phyloP scores from a whole-genome alignment of 2,329 filamentous ascomycete genomes.

The Cercospora sp. region DNA sequence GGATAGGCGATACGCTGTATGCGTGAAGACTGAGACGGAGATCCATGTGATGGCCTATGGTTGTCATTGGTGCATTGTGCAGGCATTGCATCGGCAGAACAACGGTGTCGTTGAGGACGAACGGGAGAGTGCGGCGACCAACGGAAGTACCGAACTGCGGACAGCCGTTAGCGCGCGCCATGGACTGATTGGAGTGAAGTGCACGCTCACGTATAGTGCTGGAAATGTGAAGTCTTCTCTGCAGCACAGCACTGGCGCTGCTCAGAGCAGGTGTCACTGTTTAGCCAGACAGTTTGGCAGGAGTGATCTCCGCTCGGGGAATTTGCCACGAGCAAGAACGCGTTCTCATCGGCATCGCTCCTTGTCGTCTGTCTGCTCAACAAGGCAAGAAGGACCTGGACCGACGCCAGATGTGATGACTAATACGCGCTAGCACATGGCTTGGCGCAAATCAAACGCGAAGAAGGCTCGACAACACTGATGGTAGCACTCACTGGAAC shows the following conservation, averaged over 20 bases:
- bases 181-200: slow-evolving; percentile 2
- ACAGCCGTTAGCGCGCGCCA: slow-evolving; percentile 9
- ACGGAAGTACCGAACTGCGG: slow-evolving; percentile 12
- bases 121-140: slow-evolving; percentile 10
- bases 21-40: not conserved
- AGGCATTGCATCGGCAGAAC: not conserved
- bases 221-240: not conserved
- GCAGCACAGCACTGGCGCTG: not conserved
- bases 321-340: not conserved
- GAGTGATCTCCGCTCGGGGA: not conserved
- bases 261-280: not conserved
- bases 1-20: not conserved
- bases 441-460: not conserved
- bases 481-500: not conserved
- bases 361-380: not conserved
- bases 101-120: not conserved
- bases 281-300: not conserved
- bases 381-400: not conserved
- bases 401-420: not conserved
- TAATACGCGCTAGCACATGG: not conserved
- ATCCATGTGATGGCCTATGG: not conserved
- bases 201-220: not conserved
- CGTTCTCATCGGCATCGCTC: not conserved
- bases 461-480: not conserved
- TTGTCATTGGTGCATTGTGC: not conserved